These are phyloP conservation scores for Talaromyces adpressus DNA, from an alignment of 495 filamentous ascomycete species.

Conservation along the genomic window DNA sequence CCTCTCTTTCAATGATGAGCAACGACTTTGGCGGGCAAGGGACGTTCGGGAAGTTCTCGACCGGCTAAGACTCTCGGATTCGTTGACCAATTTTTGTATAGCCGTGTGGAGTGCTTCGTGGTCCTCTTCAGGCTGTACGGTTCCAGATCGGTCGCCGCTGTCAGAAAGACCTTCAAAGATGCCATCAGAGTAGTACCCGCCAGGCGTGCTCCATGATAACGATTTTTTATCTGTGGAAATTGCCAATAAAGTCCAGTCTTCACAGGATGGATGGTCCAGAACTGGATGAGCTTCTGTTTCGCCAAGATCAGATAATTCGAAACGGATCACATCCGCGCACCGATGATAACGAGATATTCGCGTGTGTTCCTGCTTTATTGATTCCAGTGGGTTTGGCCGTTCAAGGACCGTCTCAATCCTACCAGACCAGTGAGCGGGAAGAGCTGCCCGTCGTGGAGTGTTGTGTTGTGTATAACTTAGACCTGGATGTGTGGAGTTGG, in stretches of 20 bases:
- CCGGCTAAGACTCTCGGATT: slow-evolving; percentile 21
- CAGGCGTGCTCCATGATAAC: slow-evolving; percentile 42
- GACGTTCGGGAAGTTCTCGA: neutral
- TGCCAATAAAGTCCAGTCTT: slow-evolving; percentile 57
- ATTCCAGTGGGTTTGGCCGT: neutral
- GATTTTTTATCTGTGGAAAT: slow-evolving; percentile 62
- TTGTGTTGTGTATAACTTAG: slow-evolving; percentile 1
- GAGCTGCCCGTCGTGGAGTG: neutral
- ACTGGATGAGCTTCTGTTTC: slow-evolving; percentile 26
- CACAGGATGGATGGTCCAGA: slow-evolving; percentile 33
- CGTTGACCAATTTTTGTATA: slow-evolving; percentile 72
- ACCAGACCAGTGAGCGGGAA: slow-evolving; percentile 9
- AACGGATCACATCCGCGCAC: slow-evolving; percentile 36
- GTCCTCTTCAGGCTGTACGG: slow-evolving; percentile 67
- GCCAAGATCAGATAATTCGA: slow-evolving; percentile 34
- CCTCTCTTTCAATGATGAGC: slow-evolving; percentile 26
- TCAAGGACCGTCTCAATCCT: slow-evolving; percentile 8
- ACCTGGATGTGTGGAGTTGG: neutral
- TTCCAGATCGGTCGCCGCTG: slow-evolving; percentile 36
- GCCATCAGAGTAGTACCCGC: neutral
- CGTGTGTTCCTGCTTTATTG: neutral
- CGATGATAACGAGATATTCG: slow-evolving; percentile 14
- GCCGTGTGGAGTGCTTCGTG: slow-evolving; percentile 79
- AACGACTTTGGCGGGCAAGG: neutral
- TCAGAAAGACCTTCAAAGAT: slow-evolving; percentile 44